Conservation (phyloP, 2,329 filamentous ascomycete genomes). For the Phialophora tarda region DNA sequence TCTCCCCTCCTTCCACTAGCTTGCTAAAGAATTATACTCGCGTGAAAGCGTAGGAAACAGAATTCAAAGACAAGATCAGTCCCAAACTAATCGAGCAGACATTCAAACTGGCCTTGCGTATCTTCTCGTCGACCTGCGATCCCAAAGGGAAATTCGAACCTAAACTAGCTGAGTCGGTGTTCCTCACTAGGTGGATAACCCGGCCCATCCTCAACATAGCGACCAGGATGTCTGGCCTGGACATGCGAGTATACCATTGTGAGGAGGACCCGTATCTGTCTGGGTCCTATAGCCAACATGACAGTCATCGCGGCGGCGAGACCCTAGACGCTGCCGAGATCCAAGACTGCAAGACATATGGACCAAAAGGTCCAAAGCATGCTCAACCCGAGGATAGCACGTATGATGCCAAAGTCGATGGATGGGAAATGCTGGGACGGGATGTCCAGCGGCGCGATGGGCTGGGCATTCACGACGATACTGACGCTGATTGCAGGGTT, state of each 20-base stretch:
- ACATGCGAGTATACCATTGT: conserved; percentile 1
- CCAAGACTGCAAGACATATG: neutral
- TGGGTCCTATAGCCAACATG: neutral
- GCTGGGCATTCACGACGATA: neutral
- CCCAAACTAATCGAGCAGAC: neutral
- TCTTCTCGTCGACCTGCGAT: conserved; percentile 10
- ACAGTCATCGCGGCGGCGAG: neutral
- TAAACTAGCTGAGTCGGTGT: conserved; percentile 1
- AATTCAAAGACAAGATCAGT: neutral
- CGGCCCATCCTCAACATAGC: conserved; percentile 1
- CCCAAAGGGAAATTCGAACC: conserved; percentile 3
- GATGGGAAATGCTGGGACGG: neutral
- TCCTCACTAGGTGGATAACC: neutral
- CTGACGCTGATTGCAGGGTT: neutral
- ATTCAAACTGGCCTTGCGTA: neutral
- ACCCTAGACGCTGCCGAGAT: neutral
- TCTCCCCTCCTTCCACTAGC: neutral
- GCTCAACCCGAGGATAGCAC: neutral
- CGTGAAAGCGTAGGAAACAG: neutral
- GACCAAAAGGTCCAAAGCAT: neutral
- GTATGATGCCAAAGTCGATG: neutral
- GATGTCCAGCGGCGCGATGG: neutral
- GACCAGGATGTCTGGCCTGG: conserved; percentile 8
- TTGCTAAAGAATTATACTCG: neutral
- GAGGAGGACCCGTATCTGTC: conserved; percentile 1